These are phyloP conservation scores for Torrubiellomyces zombiae DNA, from an alignment of 2,329 filamentous ascomycete genomes.

Conservation along the genomic window DNA sequence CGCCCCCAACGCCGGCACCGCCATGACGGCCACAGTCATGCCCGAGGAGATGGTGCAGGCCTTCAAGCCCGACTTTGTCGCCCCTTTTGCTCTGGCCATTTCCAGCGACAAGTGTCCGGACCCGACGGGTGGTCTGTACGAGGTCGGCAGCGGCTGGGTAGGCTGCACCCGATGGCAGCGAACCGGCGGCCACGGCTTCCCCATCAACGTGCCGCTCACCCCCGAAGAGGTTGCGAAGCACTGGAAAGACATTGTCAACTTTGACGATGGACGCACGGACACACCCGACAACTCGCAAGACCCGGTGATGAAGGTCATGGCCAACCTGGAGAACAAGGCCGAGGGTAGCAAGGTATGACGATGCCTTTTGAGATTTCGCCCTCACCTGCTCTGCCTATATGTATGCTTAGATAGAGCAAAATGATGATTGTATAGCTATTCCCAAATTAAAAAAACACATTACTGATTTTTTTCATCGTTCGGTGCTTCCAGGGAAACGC, in stretches of 20 bases:
- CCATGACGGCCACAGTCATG: slow-evolving; percentile 86
- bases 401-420: slow-evolving; percentile 7
- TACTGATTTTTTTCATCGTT: slow-evolving; percentile 8
- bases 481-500: slow-evolving; percentile 9
- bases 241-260: slow-evolving; percentile 69
- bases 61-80: slow-evolving; percentile 98
- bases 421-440: slow-evolving; percentile 4
- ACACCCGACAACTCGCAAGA: slow-evolving; percentile 67
- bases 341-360: slow-evolving; percentile 42
- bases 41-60: slow-evolving; percentile 96
- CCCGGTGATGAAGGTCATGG: slow-evolving; percentile 58
- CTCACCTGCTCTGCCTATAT: slow-evolving; percentile 7
- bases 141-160: slow-evolving; percentile 89
- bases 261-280: slow-evolving; percentile 75
- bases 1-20: slow-evolving; percentile 89
- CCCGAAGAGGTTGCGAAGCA: slow-evolving; percentile 67
- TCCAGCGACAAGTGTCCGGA: slow-evolving; percentile 72
- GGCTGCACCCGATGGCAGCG: slow-evolving; percentile 91
- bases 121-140: slow-evolving; percentile 75
- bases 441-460: neutral
- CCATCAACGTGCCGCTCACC: slow-evolving; percentile 64
- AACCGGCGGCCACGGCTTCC: slow-evolving; percentile 78
- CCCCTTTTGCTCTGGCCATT: slow-evolving; percentile 76
- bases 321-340: slow-evolving; percentile 68
- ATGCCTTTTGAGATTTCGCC: too few species aligned